A percentile compares a stretch with the other conserved stretches of the same genome.
Evolutionary conservation across 2,329 filamentous ascomycete species (phyloP).

Genomic region (Neodidymelliopsis sp.): DNA sequence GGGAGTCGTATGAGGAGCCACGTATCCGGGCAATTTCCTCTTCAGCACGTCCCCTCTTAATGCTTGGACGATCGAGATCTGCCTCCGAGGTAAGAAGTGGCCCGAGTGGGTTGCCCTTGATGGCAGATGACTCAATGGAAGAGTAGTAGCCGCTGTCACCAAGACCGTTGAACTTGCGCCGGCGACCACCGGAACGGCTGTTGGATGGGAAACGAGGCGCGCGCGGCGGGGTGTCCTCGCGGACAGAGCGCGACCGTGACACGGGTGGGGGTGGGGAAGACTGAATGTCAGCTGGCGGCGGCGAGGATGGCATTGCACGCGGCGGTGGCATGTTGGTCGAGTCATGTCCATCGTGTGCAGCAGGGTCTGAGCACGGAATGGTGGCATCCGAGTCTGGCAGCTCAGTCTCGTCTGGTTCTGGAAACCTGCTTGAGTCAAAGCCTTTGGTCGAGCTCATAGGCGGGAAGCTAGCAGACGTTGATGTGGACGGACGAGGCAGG

Average conservation of each 20-base stretch:
- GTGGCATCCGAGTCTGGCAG: slow-evolving; percentile 59
- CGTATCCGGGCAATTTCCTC: slow-evolving; percentile 94
- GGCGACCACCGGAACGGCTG: slow-evolving; percentile 72
- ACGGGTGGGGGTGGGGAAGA: slow-evolving; percentile 95
- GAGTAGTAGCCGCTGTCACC: slow-evolving; percentile 98
- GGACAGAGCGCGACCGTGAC: slow-evolving; percentile 61
- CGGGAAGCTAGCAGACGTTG: slow-evolving; percentile 47
- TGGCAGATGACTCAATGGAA: slow-evolving; percentile 88
- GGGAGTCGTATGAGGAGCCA: slow-evolving; percentile 91
- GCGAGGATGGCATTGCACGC: slow-evolving; percentile 69
- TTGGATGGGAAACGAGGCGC: slow-evolving; percentile 67
- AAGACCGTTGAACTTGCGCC: slow-evolving; percentile 80
- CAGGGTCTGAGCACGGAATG: slow-evolving; percentile 60
- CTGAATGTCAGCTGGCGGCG: slow-evolving; percentile 73
- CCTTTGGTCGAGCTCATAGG: slow-evolving; percentile 51
- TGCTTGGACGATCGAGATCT: slow-evolving; percentile 75
- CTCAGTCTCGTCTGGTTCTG: slow-evolving; percentile 57
- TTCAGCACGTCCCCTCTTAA: slow-evolving; percentile 90
- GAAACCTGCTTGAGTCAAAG: slow-evolving; percentile 60
- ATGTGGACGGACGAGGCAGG: slow-evolving; percentile 48
- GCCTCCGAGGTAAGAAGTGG: slow-evolving; percentile 77
- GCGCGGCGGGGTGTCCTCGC: slow-evolving; percentile 79
- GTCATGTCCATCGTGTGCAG: slow-evolving; percentile 56
- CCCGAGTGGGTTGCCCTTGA: slow-evolving; percentile 71
- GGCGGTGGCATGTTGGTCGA: slow-evolving; percentile 54